phyloP scores from a whole-genome alignment of 2,329 filamentous ascomycete genomes.

The Ascochyta fabae region DNA sequence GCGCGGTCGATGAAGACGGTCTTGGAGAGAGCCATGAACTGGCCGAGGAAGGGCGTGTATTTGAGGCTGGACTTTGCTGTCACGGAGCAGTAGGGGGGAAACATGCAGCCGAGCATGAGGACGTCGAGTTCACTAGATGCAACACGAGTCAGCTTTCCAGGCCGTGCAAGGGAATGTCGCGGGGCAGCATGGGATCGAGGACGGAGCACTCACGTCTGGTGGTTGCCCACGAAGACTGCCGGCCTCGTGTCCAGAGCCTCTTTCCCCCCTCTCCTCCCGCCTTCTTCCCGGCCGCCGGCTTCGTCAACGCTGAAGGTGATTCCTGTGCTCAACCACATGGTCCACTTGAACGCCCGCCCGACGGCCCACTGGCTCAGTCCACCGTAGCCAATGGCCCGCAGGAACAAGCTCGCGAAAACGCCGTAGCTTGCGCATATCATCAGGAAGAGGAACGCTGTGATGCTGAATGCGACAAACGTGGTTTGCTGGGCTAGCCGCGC shows the following conservation, averaged over 20 bases:
- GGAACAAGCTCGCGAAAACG: conserved; percentile 72
- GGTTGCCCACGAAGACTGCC: conserved; percentile 91
- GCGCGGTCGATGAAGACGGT: conserved; percentile 95
- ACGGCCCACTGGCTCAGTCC: conserved; percentile 86
- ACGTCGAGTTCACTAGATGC: conserved; percentile 78
- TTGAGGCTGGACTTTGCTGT: conserved; percentile 89
- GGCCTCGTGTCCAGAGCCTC: conserved; percentile 62
- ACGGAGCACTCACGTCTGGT: conserved; percentile 70
- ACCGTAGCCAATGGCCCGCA: conserved; percentile 74
- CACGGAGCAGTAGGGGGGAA: conserved; percentile 89
- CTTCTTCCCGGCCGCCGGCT: conserved; percentile 36
- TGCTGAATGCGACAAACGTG: conserved; percentile 71
- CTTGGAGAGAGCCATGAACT: conserved; percentile 87
- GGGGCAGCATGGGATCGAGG: neutral
- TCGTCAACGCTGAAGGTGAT: conserved; percentile 74
- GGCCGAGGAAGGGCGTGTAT: conserved; percentile 82
- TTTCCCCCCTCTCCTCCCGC: conserved; percentile 38
- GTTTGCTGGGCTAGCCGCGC: conserved; percentile 38
- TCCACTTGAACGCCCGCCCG: conserved; percentile 78
- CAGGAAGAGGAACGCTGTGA: conserved; percentile 51
- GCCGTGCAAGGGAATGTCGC: neutral
- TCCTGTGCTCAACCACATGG: conserved; percentile 77
- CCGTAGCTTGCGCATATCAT: conserved; percentile 69
- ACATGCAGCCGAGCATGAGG: conserved; percentile 85
- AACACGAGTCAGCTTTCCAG: neutral